Evolutionary conservation across 2,329 filamentous ascomycete species (phyloP).

Genomic region (Atkinsonella texensis): DNA sequence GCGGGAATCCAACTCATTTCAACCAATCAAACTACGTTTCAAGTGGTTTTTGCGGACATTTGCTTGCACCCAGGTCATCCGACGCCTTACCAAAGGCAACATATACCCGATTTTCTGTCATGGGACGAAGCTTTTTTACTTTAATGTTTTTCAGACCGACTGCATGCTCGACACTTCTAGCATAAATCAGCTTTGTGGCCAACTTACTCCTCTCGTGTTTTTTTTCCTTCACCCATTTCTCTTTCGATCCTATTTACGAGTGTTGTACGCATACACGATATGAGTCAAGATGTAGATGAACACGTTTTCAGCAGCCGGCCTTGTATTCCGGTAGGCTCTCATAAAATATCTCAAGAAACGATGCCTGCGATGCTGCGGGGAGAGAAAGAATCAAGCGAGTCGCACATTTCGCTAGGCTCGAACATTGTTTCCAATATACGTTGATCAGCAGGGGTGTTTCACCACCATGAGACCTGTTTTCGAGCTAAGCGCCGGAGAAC

Average conservation of each 20-base stretch:
- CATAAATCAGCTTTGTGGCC: slow-evolving; percentile 5
- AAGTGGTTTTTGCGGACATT: background rate
- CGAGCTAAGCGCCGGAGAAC: background rate
- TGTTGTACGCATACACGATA: slow-evolving; percentile 7
- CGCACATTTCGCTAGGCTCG: background rate
- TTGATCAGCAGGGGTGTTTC: background rate
- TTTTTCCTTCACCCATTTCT: slow-evolving; percentile 2
- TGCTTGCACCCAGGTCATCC: background rate
- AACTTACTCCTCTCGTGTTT: slow-evolving; percentile 6
- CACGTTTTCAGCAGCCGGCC: background rate
- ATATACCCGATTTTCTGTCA: background rate
- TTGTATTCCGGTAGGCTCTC: background rate
- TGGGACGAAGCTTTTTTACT: slow-evolving; percentile 1
- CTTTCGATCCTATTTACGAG: slow-evolving; percentile 6
- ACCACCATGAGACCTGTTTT: background rate
- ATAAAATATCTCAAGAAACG: background rate
- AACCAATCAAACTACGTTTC: background rate
- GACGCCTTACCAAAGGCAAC: background rate
- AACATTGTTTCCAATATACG: background rate
- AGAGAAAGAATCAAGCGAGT: background rate
- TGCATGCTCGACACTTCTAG: background rate
- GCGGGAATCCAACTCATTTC: too few relatives aligned
- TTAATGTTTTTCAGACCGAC: slow-evolving; percentile 1
- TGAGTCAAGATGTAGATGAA: background rate
- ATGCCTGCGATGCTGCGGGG: background rate